Evolutionary conservation across 352 stramenopile genomes (phyloP).

Genomic region (Phytophthora citricola): DNA sequence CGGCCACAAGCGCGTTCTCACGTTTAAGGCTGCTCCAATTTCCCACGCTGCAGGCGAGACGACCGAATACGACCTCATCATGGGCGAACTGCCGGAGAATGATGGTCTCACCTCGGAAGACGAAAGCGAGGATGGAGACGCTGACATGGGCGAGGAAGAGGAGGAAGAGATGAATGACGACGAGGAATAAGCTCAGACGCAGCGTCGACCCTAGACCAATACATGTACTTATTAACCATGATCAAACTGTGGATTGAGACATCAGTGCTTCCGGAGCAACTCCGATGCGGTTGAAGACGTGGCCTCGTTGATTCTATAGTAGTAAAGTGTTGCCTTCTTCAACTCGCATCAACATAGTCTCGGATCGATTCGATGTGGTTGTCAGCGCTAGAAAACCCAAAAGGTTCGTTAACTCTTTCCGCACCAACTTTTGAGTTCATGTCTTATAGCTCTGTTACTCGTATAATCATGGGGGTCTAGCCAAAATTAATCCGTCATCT

Average conservation of each 20-base stretch:
- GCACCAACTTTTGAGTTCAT: too few relatives aligned
- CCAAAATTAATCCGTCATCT: neutral
- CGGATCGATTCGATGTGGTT: too few relatives aligned
- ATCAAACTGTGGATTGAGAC: too few relatives aligned
- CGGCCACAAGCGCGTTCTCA: conserved; percentile 61
- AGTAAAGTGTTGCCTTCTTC: too few relatives aligned
- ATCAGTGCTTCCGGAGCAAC: too few relatives aligned
- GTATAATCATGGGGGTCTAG: too few relatives aligned
- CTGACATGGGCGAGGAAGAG: conserved; percentile 49
- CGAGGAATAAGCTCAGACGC: conserved; percentile 37
- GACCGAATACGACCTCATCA: conserved; percentile 85
- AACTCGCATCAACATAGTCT: too few relatives aligned
- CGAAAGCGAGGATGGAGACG: conserved; percentile 38
- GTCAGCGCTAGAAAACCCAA: too few relatives aligned
- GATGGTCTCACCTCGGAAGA: conserved; percentile 71
- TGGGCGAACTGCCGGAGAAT: conserved; percentile 80
- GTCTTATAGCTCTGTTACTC: too few relatives aligned
- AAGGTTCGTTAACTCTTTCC: too few relatives aligned
- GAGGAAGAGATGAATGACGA: conserved; percentile 52
- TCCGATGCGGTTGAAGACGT: too few relatives aligned
- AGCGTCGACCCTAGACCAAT: conserved; percentile 26
- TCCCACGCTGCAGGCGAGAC: conserved; percentile 72
- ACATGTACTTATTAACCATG: conserved; percentile 41
- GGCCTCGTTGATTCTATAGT: too few relatives aligned
- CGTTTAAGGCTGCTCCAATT: conserved; percentile 55